Conservation (phyloP, 495 filamentous ascomycete genomes). For the Viridothelium virens region DNA sequence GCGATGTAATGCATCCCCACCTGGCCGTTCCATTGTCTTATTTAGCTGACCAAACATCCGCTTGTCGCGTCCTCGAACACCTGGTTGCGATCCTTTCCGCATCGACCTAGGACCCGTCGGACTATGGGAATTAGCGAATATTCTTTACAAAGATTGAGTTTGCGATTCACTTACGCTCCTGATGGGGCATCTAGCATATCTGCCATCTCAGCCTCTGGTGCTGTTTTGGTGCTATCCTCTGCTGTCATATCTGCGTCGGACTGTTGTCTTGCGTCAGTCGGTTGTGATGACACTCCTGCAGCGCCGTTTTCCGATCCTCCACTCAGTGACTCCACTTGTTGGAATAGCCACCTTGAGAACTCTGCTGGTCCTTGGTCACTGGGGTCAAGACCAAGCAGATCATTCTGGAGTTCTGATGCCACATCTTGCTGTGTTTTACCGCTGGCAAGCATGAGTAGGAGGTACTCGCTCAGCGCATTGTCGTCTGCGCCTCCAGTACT, state of each 20-base stretch:
- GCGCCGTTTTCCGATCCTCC: conserved; percentile 32
- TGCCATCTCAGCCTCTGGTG: conserved; percentile 62
- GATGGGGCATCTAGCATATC: conserved; percentile 42
- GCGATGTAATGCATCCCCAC: conserved; percentile 70
- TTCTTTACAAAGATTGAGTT: conserved; percentile 12
- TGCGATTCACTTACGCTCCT: conserved; percentile 57
- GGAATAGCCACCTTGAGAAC: conserved; percentile 87
- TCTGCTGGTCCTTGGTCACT: conserved; percentile 75
- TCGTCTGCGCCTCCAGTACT: conserved; percentile 62
- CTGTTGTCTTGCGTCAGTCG: conserved; percentile 5
- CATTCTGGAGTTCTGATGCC: conserved; percentile 77
- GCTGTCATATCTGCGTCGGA: conserved; percentile 15
- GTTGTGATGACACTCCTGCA: conserved; percentile 2
- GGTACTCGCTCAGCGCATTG: conserved; percentile 84
- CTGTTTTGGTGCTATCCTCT: conserved; percentile 19
- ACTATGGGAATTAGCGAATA: conserved; percentile 40
- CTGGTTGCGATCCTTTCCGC: conserved; percentile 58
- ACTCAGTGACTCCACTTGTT: conserved; percentile 64
- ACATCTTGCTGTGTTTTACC: conserved; percentile 41
- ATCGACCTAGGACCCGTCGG: conserved; percentile 94
- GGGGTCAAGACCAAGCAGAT: conserved; percentile 73
- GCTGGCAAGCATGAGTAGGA: conserved; percentile 90
- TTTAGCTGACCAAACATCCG: conserved; percentile 83
- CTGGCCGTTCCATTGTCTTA: conserved; percentile 70
- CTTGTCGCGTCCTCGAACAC: conserved; percentile 45